Evolutionary conservation across 257 asterid genomes (phyloP).

Genomic region (Solanum okadae): DNA sequence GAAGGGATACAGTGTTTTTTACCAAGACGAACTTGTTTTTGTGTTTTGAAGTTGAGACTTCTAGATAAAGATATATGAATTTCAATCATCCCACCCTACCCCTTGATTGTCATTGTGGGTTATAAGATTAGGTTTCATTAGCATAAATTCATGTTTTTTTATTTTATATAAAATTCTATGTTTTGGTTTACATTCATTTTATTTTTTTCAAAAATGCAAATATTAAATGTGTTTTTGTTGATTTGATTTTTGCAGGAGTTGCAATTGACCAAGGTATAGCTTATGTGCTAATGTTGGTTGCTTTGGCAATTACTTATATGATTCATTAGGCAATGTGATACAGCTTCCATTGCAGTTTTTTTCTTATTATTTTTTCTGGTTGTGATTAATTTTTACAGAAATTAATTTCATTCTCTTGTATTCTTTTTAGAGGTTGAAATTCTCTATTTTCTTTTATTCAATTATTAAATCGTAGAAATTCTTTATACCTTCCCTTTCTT

Average conservation of each 20-base stretch:
- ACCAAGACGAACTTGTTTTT: background rate
- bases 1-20: background rate
- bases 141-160: background rate
- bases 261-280: constrained; percentile 75
- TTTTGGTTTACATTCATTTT: background rate
- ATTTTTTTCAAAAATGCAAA: background rate
- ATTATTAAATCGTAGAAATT: background rate
- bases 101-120: background rate
- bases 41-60: background rate
- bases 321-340: constrained; percentile 25
- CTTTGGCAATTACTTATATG: constrained; percentile 62
- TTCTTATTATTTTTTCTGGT: background rate
- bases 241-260: constrained; percentile 36
- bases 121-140: background rate
- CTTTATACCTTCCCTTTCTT: background rate
- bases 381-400: background rate
- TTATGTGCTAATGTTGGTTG: constrained; percentile 58
- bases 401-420: background rate
- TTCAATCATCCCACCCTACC: background rate
- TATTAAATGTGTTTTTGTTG: background rate
- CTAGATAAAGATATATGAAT: background rate
- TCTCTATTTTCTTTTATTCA: background rate
- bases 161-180: background rate
- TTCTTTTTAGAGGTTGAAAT: background rate
- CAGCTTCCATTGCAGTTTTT: background rate